Conservation (phyloP, 805 yeast species). For the Cyberlindnera xishuangbannaensis region DNA sequence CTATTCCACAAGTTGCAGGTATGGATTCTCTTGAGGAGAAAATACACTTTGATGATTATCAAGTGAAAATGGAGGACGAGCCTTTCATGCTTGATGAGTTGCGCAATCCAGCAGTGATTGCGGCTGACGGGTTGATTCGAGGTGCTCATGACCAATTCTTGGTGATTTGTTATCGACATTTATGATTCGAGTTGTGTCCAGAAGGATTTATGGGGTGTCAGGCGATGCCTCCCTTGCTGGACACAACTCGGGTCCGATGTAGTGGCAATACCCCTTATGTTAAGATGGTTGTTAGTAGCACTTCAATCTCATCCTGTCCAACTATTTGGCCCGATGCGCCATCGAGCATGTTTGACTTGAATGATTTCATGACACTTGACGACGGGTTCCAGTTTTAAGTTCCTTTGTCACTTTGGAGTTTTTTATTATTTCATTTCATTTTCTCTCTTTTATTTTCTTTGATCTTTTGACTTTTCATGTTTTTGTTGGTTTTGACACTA, state of each 20-base stretch:
- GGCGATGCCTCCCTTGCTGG: too few relatives aligned
- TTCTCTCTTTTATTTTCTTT: constrained; percentile 1
- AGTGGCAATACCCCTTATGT: too few relatives aligned
- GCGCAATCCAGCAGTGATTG: constrained; percentile 43
- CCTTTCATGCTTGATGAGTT: constrained; percentile 34
- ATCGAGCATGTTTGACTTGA: constrained; percentile 26
- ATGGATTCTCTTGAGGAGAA: constrained; percentile 13
- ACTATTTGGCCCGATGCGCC: constrained; percentile 29
- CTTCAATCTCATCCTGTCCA: too few relatives aligned
- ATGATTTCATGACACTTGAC: constrained; percentile 26
- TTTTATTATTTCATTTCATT: background rate
- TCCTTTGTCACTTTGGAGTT: constrained; percentile 2
- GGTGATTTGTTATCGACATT: too few relatives aligned
- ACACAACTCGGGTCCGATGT: constrained; percentile 6
- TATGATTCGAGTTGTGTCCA: constrained; percentile 7
- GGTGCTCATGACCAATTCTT: too few relatives aligned
- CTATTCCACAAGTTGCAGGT: too few relatives aligned
- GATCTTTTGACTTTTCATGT: background rate
- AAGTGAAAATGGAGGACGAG: constrained; percentile 23
- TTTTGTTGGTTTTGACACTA: background rate
- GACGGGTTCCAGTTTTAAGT: constrained; percentile 15
- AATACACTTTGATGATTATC: constrained; percentile 17
- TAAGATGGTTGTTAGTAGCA: too few relatives aligned
- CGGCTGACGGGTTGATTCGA: constrained; percentile 16
- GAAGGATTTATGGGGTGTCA: too few relatives aligned